Evolutionary conservation across 1,284 basidiomycete species (phyloP), one percentile per base, ranked within the genome.

Genomic region (Trichosporon coremiiforme): DNA sequence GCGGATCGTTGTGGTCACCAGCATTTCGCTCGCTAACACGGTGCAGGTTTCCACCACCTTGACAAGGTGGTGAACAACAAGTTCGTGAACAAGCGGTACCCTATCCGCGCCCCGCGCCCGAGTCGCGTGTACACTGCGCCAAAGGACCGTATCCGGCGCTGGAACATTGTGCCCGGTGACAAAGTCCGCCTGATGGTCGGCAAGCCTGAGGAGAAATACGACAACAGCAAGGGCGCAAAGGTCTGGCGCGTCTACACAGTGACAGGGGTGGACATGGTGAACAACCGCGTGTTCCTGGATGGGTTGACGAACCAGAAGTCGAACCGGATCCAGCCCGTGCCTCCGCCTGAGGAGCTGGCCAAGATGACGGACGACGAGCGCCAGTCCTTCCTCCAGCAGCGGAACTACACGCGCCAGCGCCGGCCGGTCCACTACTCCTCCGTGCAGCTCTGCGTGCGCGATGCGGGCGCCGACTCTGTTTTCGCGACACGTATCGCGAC

Each of bases 371-470:
- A 75, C 12, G 73, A 75, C 5, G 63, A 73, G 20, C 70, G 77
- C 66, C 68, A 72, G 41, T 63, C 68, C 66, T 80, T 70, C 64
- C 71, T 70, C 7, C 68, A 74, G 41, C 77, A 82, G 71, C 74
- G 73, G 22, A 77, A 78, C 68, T 76, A 69, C n/a, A 47, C 76
- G 45, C 63, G 68, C 50, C 70, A 72, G 35, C 72, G 75, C 66
- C 74, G 79, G 41, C 78, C 80, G 1, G 76, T 83, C 4, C 78
- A 82, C 68, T 83, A 83, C 70, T 78, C 76, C 33, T 82, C 82
- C 62, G 79, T 83, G 4, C 80, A 82, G 73, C 74, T 83, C 1
- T 82, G 80, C 65, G 72, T 82, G 12, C 76, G 79, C 65, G 77
- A 79, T 47, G 73, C 74, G 20, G 67, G 65, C 4, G 66, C 35